These are phyloP conservation scores for Pouteria campechiana DNA, from an alignment of 179 eudicot genomes.

Conservation along the genomic window DNA sequence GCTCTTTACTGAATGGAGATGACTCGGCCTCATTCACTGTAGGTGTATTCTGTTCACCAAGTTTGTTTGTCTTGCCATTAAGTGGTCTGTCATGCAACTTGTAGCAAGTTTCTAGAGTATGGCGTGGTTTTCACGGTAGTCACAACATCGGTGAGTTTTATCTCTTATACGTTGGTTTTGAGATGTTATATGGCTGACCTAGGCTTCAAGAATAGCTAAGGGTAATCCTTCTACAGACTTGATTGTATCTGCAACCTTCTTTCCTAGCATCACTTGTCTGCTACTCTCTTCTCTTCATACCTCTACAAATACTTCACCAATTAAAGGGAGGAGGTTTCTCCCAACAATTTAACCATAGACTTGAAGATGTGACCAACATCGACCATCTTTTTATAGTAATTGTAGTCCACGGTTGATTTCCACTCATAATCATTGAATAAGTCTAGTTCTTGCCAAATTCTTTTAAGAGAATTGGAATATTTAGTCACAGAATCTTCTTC, in stretches of 20 bases:
- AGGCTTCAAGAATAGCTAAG: too few species aligned
- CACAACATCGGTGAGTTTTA: not conserved
- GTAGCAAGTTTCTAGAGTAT: not conserved
- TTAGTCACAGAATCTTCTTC: too few species aligned
- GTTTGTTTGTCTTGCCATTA: not conserved
- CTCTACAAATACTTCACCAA: too few species aligned
- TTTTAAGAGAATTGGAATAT: too few species aligned
- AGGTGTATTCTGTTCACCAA: too few species aligned
- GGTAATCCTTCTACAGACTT: too few species aligned
- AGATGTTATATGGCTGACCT: not conserved
- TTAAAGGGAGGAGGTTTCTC: not conserved
- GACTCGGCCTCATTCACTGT: not conserved
- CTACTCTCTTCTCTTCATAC: not conserved
- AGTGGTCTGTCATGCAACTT: not conserved
- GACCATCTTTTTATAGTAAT: not conserved
- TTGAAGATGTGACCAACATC: not conserved
- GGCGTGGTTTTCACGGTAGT: not conserved
- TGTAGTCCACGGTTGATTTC: not conserved
- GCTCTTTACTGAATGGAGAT: constrained; percentile 1
- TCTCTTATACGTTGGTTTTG: not conserved
- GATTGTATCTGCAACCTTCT: not conserved
- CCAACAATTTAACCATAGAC: not conserved
- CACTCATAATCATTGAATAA: not conserved
- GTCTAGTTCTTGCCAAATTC: too few species aligned
- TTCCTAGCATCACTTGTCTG: not conserved